A percentile compares a stretch with the other conserved stretches of the same genome.
phyloP scores from a whole-genome alignment of 2,329 filamentous ascomycete species.

The Monilinia fructicola region DNA sequence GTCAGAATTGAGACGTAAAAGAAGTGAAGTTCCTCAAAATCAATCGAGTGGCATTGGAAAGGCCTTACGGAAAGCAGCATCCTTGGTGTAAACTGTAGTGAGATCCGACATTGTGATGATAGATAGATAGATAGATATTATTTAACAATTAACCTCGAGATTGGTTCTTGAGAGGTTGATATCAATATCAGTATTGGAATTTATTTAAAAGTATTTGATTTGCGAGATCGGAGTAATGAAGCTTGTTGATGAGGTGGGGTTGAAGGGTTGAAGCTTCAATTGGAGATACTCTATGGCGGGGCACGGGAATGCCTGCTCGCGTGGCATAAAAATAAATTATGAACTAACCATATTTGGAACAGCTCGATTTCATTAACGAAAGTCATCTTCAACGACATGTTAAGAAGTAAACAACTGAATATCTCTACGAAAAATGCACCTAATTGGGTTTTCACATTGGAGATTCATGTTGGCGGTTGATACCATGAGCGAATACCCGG shows the following conservation, averaged over 20 bases:
- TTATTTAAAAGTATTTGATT: slow-evolving; percentile 3
- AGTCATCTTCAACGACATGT: slow-evolving; percentile 37
- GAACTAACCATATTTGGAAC: slow-evolving; percentile 19
- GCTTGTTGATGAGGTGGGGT: slow-evolving; percentile 19
- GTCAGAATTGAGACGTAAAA: neutral
- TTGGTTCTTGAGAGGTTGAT: neutral
- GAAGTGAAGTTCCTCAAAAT: neutral
- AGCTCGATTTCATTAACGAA: slow-evolving; percentile 12
- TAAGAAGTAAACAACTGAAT: slow-evolving; percentile 27
- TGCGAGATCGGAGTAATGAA: slow-evolving; percentile 19
- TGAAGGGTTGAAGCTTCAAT: neutral
- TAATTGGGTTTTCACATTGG: neutral
- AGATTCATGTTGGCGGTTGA: neutral
- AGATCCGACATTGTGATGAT: slow-evolving; percentile 38
- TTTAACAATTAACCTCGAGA: neutral
- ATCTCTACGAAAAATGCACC: slow-evolving; percentile 29
- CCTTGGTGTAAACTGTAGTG: slow-evolving; percentile 39
- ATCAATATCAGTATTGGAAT: neutral
- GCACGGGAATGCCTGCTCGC: neutral
- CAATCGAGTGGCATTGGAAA: neutral
- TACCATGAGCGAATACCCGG: slow-evolving; percentile 31
- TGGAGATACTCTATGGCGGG: slow-evolving; percentile 1
- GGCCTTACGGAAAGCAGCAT: slow-evolving; percentile 41
- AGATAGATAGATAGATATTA: slow-evolving; percentile 6
- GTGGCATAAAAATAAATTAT: too few relatives aligned